phyloP scores from a whole-genome alignment of 2,329 filamentous ascomycete species.

The Chalaropsis thielavioides region DNA sequence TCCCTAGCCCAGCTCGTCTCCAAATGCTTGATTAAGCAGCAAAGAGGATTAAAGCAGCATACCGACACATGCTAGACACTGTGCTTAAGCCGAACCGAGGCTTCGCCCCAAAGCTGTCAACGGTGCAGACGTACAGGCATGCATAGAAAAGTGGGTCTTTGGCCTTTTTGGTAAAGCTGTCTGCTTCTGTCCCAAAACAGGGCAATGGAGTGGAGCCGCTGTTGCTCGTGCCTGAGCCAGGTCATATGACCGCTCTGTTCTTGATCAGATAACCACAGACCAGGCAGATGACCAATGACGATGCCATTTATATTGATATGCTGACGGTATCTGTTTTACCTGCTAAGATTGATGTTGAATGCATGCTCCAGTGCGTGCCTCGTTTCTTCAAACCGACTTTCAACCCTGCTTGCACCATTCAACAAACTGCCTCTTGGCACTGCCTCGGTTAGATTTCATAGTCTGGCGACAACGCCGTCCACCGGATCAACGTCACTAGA shows the following conservation, averaged over 20 bases:
- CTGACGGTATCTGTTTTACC: neutral
- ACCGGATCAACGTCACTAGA: neutral
- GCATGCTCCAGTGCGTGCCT: neutral
- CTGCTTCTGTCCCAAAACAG: neutral
- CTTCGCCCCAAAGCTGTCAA: conserved; percentile 3
- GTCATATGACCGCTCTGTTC: neutral
- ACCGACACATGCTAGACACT: neutral
- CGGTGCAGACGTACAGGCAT: neutral
- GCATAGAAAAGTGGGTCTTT: neutral
- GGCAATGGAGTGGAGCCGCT: neutral
- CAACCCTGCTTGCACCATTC: too few species aligned
- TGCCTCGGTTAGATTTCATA: neutral
- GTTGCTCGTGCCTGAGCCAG: neutral
- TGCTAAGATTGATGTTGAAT: too few species aligned
- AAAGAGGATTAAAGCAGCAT: neutral
- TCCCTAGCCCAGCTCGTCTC: neutral
- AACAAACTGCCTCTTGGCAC: neutral
- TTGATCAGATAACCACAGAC: neutral
- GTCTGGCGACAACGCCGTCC: neutral
- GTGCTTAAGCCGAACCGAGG: conserved; percentile 12
- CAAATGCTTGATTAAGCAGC: neutral
- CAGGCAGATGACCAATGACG: neutral
- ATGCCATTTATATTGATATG: neutral
- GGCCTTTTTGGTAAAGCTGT: neutral
- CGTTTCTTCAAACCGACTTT: neutral